Percentiles rank a stretch among this genome's conserved stretches.
phyloP scores from a whole-genome alignment of 495 filamentous ascomycete genomes.

The Annulohypoxylon nitens region DNA sequence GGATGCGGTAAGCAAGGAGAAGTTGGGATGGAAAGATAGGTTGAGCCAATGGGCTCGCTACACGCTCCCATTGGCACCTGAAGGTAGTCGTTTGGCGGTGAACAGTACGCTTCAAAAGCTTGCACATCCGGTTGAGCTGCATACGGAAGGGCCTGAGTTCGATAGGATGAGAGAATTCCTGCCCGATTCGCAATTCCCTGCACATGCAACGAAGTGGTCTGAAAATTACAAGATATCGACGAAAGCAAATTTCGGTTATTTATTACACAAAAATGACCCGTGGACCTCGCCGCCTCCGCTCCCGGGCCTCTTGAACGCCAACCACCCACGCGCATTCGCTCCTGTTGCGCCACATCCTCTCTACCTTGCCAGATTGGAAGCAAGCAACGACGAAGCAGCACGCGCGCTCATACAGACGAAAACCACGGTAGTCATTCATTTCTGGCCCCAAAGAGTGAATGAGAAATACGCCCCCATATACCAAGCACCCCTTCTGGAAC shows the following conservation, averaged over 20 bases:
- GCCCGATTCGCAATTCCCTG: neutral
- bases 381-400: neutral
- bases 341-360: conserved; percentile 45
- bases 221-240: conserved; percentile 47
- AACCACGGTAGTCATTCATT: conserved; percentile 34
- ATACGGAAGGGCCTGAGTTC: neutral
- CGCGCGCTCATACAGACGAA: conserved; percentile 17
- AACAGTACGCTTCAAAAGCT: conserved; percentile 25
- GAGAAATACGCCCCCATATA: conserved; percentile 2
- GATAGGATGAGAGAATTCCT: conserved; percentile 11
- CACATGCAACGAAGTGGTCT: conserved; percentile 48
- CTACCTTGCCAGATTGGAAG: conserved; percentile 40
- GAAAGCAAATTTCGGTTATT: conserved; percentile 57
- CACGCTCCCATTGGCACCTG: conserved; percentile 29
- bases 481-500: conserved; percentile 54
- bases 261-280: conserved; percentile 49
- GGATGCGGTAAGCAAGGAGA: conserved; percentile 42
- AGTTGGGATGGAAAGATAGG: conserved; percentile 61
- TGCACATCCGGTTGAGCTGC: conserved; percentile 34
- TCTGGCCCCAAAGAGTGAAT: conserved; percentile 27
- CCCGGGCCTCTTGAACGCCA: conserved; percentile 27
- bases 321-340: conserved; percentile 39
- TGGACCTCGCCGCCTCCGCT: conserved; percentile 11
- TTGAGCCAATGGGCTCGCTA: conserved; percentile 57
- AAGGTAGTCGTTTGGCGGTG: neutral